These are phyloP conservation scores for Cladochytrium replicatum DNA, from an alignment of 192 early-diverging fungal genomes.

Conservation along the genomic window DNA sequence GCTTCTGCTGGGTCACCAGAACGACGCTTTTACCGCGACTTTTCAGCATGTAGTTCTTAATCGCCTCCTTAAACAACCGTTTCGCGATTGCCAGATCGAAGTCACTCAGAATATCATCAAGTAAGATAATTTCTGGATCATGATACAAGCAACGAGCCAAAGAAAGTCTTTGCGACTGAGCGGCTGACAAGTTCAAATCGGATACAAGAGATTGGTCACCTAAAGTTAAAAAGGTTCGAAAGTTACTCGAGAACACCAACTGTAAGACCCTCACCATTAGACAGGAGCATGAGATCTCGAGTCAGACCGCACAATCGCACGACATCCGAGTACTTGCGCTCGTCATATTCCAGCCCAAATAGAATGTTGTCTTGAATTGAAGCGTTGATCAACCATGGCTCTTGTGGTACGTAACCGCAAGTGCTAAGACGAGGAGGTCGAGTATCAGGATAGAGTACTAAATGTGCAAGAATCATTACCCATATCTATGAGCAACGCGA, in stretches of 20 bases:
- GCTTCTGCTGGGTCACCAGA: conserved; percentile 60
- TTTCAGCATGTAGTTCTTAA: conserved; percentile 22
- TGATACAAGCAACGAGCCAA: conserved; percentile 50
- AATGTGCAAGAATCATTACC: conserved; percentile 9
- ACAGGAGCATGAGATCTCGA: conserved; percentile 53
- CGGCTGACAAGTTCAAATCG: conserved; percentile 29
- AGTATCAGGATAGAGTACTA: neutral
- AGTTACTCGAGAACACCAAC: neutral
- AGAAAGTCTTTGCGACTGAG: conserved; percentile 31
- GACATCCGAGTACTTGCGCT: conserved; percentile 46
- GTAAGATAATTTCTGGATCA: conserved; percentile 54
- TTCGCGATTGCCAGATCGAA: conserved; percentile 32
- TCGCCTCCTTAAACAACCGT: conserved; percentile 30
- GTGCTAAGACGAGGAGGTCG: conserved; percentile 9
- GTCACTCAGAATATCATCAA: conserved; percentile 54
- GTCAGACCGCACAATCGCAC: conserved; percentile 57
- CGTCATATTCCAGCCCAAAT: conserved; percentile 60
- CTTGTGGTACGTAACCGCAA: conserved; percentile 52
- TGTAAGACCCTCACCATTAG: conserved; percentile 23
- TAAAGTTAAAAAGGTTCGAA: neutral
- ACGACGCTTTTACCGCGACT: conserved; percentile 45
- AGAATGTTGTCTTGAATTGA: conserved; percentile 70
- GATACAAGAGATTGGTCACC: conserved; percentile 21
- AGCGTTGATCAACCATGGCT: conserved; percentile 62
- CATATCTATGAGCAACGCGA: conserved; percentile 34